These are phyloP conservation scores for Pseudocercospora pini-densiflorae DNA, from an alignment of 2,329 filamentous ascomycete species.

Conservation along the genomic window DNA sequence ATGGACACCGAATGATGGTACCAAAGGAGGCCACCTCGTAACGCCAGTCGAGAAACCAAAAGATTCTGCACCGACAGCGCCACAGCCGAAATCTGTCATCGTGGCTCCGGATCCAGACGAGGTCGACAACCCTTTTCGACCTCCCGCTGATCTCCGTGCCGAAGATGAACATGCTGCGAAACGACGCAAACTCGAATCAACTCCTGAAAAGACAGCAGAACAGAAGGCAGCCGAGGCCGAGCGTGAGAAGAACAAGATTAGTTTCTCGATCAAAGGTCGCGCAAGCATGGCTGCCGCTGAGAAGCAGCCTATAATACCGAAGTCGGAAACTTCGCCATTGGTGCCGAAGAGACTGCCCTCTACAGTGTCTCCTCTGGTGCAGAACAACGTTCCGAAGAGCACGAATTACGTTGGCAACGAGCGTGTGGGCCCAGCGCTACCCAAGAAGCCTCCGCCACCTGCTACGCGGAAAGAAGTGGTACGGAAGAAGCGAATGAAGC, in stretches of 20 bases:
- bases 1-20: conserved; percentile 67
- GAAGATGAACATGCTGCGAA: conserved; percentile 61
- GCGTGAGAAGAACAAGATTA: conserved; percentile 67
- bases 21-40: conserved; percentile 56
- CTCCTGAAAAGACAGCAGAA: conserved; percentile 26
- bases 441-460: conserved; percentile 28
- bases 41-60: conserved; percentile 37
- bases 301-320: conserved; percentile 27
- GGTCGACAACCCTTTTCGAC: conserved; percentile 64
- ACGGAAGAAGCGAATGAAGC: conserved; percentile 71
- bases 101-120: conserved; percentile 51
- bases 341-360: conserved; percentile 56
- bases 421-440: conserved; percentile 29
- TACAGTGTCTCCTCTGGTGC: conserved; percentile 35
- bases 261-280: conserved; percentile 87
- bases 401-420: conserved; percentile 41
- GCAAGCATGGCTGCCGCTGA: conserved; percentile 54
- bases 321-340: conserved; percentile 36
- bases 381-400: conserved; percentile 38
- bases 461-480: conserved; percentile 58
- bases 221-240: conserved; percentile 48
- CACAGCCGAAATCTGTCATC: conserved; percentile 29
- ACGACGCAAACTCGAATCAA: conserved; percentile 30
- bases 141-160: conserved; percentile 66
- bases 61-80: conserved; percentile 40